Conservation (phyloP, 768 basidiomycete genomes). For the Leccinum pellstonianum region DNA sequence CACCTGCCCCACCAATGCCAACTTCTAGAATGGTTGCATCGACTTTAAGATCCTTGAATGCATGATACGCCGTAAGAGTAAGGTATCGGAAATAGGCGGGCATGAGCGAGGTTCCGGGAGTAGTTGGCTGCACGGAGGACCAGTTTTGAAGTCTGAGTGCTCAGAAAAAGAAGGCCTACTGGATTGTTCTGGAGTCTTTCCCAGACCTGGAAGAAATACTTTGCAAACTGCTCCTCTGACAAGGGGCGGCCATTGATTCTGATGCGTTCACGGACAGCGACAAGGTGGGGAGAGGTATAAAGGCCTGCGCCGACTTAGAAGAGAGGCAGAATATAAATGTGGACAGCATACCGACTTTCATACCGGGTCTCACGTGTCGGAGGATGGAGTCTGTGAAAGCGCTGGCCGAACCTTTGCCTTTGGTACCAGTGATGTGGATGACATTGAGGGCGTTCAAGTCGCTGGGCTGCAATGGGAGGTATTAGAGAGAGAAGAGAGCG, state of each 20-base stretch:
- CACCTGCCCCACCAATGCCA: slow-evolving; percentile 90
- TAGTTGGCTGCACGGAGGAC: slow-evolving; percentile 40
- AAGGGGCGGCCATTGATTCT: slow-evolving; percentile 89
- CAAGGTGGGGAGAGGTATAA: slow-evolving; percentile 95
- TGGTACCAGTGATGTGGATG: slow-evolving; percentile 95
- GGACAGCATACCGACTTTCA: slow-evolving; percentile 70
- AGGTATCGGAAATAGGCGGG: slow-evolving; percentile 94
- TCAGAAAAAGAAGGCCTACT: slow-evolving; percentile 39
- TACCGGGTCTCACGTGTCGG: slow-evolving; percentile 65
- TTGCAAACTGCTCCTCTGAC: slow-evolving; percentile 83
- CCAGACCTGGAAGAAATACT: slow-evolving; percentile 97
- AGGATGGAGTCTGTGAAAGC: slow-evolving; percentile 90
- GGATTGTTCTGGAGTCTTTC: slow-evolving; percentile 69
- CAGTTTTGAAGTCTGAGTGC: not conserved
- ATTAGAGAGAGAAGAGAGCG: slow-evolving; percentile 12
- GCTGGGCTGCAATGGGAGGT: slow-evolving; percentile 51
- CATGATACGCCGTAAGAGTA: slow-evolving; percentile 89
- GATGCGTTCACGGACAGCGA: slow-evolving; percentile 94
- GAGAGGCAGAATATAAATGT: not conserved
- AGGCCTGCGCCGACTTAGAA: slow-evolving; percentile 53
- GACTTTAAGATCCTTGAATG: slow-evolving; percentile 77
- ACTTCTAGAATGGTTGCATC: slow-evolving; percentile 95
- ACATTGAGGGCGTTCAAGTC: slow-evolving; percentile 89
- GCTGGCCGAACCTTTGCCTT: slow-evolving; percentile 97
- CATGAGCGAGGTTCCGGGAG: slow-evolving; percentile 57